Conservation (phyloP, 2,329 filamentous ascomycete species). For the Aspergillus sp. region DNA sequence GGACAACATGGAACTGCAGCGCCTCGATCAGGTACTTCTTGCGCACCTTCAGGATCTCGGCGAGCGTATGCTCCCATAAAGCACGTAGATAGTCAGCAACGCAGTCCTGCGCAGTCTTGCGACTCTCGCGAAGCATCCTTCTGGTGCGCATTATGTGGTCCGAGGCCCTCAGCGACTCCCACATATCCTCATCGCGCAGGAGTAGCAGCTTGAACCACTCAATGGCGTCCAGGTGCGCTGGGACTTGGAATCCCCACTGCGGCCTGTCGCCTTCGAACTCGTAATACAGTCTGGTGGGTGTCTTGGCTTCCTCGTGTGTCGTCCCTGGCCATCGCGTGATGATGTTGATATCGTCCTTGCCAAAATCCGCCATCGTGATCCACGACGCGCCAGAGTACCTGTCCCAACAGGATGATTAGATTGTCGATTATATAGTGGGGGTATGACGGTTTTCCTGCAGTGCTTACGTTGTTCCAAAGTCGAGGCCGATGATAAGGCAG, state of each 20-base stretch:
- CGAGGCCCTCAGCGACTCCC: neutral
- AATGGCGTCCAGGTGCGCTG: neutral
- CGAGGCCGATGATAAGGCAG: too few relatives aligned
- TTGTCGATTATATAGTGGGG: too few relatives aligned
- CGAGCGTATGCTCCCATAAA: conserved; percentile 2
- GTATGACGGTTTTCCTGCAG: too few relatives aligned
- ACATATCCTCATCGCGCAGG: neutral
- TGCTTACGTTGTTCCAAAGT: too few relatives aligned
- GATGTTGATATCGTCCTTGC: neutral
- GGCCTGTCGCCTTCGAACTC: neutral
- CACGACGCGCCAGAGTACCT: too few relatives aligned
- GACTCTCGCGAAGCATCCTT: neutral
- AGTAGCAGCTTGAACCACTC: conserved; percentile 5
- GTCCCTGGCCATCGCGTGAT: neutral
- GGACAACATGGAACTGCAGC: conserved; percentile 5
- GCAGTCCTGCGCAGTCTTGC: neutral
- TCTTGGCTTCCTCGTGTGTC: conserved; percentile 4
- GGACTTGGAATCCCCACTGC: conserved; percentile 5
- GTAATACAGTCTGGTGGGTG: conserved; percentile 5
- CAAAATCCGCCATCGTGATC: neutral
- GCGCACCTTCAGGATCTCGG: neutral
- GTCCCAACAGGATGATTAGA: too few relatives aligned
- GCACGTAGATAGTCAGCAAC: conserved; percentile 1
- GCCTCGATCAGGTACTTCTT: conserved; percentile 1
- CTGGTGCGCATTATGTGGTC: neutral